phyloP scores from a whole-genome alignment of 768 basidiomycete species.

The Tulasnella sp. region DNA sequence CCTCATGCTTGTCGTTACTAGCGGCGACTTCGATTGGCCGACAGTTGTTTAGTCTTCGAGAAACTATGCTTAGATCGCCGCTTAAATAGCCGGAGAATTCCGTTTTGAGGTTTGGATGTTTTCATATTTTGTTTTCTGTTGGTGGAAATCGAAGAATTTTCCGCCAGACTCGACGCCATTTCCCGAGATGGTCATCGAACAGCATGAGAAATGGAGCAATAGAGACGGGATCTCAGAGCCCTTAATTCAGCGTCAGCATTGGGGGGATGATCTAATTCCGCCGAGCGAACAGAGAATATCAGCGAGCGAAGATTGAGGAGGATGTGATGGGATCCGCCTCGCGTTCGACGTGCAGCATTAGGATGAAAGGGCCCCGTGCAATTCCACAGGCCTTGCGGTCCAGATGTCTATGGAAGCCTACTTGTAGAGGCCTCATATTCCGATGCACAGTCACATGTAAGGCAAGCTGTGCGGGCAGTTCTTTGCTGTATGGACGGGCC shows the following conservation, averaged over 20 bases:
- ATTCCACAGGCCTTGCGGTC: neutral
- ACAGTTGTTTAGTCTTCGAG: neutral
- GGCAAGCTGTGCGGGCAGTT: neutral
- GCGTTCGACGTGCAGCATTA: neutral
- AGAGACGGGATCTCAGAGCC: neutral
- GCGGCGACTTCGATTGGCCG: conserved; percentile 12
- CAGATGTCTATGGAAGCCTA: conserved; percentile 2
- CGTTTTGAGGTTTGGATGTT: neutral
- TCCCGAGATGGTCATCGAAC: neutral
- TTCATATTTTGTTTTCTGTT: neutral
- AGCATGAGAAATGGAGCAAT: neutral
- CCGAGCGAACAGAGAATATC: conserved; percentile 3
- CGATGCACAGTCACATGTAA: conserved; percentile 3
- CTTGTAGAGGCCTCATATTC: neutral
- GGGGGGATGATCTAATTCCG: neutral
- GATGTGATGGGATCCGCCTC: conserved; percentile 1
- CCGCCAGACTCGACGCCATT: neutral
- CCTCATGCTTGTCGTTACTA: neutral
- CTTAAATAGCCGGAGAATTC: neutral
- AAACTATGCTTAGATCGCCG: neutral
- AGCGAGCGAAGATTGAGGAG: neutral
- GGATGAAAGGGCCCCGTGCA: conserved; percentile 4
- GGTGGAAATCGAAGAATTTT: neutral
- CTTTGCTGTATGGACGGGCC: no score
- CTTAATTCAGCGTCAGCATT: neutral